phyloP scores from a whole-genome alignment of 768 basidiomycete species.

The Imleria badia region DNA sequence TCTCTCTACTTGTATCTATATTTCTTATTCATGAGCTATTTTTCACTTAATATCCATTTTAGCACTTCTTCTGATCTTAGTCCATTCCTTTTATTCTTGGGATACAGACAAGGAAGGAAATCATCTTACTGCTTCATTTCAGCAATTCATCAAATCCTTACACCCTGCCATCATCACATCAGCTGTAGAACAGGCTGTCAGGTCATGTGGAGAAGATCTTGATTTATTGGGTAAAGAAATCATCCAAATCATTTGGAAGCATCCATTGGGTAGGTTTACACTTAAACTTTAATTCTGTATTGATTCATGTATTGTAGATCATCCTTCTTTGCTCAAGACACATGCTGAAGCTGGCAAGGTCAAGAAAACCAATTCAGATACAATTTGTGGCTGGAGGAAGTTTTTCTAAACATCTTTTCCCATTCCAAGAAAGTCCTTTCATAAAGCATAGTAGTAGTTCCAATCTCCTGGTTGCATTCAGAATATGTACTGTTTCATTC shows the following conservation, averaged over 20 bases:
- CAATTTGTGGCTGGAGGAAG: no score
- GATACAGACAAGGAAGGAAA: not conserved
- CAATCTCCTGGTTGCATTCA: no score
- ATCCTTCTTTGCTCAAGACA: no score
- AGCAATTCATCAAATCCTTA: not conserved
- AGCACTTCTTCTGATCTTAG: not conserved
- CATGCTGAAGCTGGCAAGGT: no score
- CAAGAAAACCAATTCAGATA: no score
- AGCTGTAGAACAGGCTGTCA: not conserved
- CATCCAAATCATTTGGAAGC: not conserved
- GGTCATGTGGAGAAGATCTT: not conserved
- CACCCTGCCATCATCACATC: not conserved
- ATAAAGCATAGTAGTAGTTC: no score
- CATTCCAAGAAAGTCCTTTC: no score
- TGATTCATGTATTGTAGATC: no score
- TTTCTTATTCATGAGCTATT: not conserved
- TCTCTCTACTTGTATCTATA: not conserved
- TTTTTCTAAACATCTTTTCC: no score
- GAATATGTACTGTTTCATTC: no score
- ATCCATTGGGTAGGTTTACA: not conserved
- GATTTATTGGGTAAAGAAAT: not conserved
- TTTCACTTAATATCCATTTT: not conserved
- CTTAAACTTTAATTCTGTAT: no score
- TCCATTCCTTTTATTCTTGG: not conserved
- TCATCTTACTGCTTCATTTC: not conserved